These are phyloP conservation scores for Mesembryanthemum crystallinum DNA, from an alignment of 148 eudicot genomes.

Conservation along the genomic window DNA sequence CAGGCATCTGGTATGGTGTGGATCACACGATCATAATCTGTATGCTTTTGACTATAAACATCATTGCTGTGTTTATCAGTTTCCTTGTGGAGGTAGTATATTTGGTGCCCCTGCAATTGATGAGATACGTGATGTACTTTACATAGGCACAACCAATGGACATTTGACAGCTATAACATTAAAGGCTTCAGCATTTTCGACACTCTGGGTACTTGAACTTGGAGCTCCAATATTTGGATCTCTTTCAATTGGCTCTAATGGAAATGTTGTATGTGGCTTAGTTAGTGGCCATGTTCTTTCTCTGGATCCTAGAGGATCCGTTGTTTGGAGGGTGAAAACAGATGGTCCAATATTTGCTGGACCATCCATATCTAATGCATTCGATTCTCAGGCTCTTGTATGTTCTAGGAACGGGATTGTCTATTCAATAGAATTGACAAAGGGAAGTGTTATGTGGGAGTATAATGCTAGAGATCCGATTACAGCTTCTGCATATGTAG, in stretches of 20 bases:
- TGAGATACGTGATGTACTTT: slow-evolving; percentile 51
- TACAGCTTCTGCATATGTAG: slow-evolving; percentile 79
- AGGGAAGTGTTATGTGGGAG: slow-evolving; percentile 65
- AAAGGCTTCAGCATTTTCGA: slow-evolving; percentile 40
- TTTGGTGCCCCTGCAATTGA: slow-evolving; percentile 80
- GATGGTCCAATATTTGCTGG: slow-evolving; percentile 92
- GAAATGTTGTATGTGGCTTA: slow-evolving; percentile 73
- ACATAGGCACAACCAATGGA: slow-evolving; percentile 77
- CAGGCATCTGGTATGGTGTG: slow-evolving; percentile 90
- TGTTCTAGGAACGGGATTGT: slow-evolving; percentile 76
- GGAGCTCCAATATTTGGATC: slow-evolving; percentile 84
- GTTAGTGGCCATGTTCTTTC: slow-evolving; percentile 75
- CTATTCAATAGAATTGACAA: slow-evolving; percentile 59
- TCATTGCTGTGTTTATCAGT: slow-evolving; percentile 54
- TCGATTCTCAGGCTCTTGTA: slow-evolving; percentile 60
- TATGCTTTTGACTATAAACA: slow-evolving; percentile 78
- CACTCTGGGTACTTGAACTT: slow-evolving; percentile 61
- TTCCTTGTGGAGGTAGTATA: slow-evolving; percentile 77
- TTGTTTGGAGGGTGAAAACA: slow-evolving; percentile 57
- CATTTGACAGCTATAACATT: slow-evolving; percentile 63
- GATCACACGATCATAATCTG: slow-evolving; percentile 77
- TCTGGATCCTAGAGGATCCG: slow-evolving; percentile 47
- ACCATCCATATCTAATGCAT: slow-evolving; percentile 49
- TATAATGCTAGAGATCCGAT: slow-evolving; percentile 63
- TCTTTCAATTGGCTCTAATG: slow-evolving; percentile 47